phyloP scores from a whole-genome alignment of 2,329 filamentous ascomycete genomes.

The Diaporthe citriasiana region DNA sequence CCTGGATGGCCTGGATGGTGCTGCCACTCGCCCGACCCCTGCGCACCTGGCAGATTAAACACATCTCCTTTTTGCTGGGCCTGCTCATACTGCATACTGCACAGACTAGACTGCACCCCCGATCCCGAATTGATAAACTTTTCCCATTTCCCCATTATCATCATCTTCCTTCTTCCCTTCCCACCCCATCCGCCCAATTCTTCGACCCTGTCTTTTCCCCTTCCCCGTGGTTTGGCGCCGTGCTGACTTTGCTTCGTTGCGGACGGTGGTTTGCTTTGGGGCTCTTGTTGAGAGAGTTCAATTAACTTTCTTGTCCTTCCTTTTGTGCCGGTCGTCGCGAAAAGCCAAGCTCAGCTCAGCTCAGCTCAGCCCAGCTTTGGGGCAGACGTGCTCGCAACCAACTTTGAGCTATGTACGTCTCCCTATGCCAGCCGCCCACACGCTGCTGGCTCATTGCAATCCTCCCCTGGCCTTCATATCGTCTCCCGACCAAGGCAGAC shows the following conservation, averaged over 20 bases:
- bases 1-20: not conserved
- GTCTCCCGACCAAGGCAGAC: not conserved
- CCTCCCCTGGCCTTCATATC: not conserved
- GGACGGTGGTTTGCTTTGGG: conserved; percentile 37
- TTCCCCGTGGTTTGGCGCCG: conserved; percentile 39
- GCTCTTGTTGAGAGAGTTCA: conserved; percentile 27
- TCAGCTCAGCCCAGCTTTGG: too few relatives aligned
- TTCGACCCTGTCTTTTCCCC: conserved; percentile 41
- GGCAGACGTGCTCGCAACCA: conserved; percentile 5
- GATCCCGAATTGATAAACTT: conserved; percentile 46
- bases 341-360: conserved; percentile 21
- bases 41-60: conserved; percentile 31
- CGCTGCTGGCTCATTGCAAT: not conserved
- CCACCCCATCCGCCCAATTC: conserved; percentile 10
- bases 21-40: conserved; percentile 29
- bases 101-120: conserved; percentile 42
- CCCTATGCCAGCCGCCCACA: not conserved
- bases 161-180: conserved; percentile 26
- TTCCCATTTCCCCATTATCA: conserved; percentile 41
- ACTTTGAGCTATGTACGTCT: conserved; percentile 10
- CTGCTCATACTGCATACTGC: not conserved
- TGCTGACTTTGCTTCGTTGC: conserved; percentile 34
- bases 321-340: conserved; percentile 37
- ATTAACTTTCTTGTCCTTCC: conserved; percentile 42
- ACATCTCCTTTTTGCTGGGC: conserved; percentile 32